Base-by-base conservation (phyloP, 23 red algal species). In the Gracilaria gracilis region DNA sequence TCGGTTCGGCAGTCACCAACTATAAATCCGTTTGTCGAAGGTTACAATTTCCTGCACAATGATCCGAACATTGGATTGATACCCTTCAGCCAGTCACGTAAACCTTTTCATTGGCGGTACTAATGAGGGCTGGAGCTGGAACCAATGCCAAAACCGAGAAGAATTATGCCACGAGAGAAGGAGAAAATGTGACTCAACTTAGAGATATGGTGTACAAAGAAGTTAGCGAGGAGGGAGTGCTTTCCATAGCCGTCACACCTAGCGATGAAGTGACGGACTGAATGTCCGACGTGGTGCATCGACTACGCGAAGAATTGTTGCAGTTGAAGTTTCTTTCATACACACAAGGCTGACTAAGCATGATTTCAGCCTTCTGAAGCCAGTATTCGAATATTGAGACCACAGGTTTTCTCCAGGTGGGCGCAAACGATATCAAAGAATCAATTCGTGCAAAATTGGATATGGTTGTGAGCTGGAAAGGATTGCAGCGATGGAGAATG, bases 121-220 rank as follows among this genome's bases (percentile, higher is more conserved):
- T 8, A n/a, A 32, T 33, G n/a, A n/a, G n/a, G n/a, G n/a, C n/a
- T n/a, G n/a, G n/a, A n/a, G n/a, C n/a, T n/a, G n/a, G n/a, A n/a
- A n/a, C n/a, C n/a, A n/a, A n/a, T n/a, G n/a, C n/a, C n/a, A n/a
- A n/a, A n/a, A n/a, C n/a, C n/a, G n/a, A n/a, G n/a, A n/a, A n/a
- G n/a, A n/a, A n/a, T n/a, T n/a, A n/a, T n/a, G n/a, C n/a, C n/a
- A n/a, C n/a, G n/a, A 6, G n/a, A n/a, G n/a, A n/a, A n/a, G n/a
- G n/a, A n/a, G n/a, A n/a, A n/a, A n/a, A n/a, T n/a, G n/a, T n/a
- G n/a, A n/a, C 93, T 11, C 93, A 88, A 36, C 76, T 95, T 16
- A 64, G 85, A 25, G 53, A 66, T 9, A 95, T 95, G 93, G 75
- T 95, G 14, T 95, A 95, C 62, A 88, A 89, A 75, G 24, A 89